A percentile compares a stretch with the other conserved stretches of the same genome.
Evolutionary conservation across 1,284 basidiomycete genomes (phyloP).

Genomic region (Ganoderma meredithae): DNA sequence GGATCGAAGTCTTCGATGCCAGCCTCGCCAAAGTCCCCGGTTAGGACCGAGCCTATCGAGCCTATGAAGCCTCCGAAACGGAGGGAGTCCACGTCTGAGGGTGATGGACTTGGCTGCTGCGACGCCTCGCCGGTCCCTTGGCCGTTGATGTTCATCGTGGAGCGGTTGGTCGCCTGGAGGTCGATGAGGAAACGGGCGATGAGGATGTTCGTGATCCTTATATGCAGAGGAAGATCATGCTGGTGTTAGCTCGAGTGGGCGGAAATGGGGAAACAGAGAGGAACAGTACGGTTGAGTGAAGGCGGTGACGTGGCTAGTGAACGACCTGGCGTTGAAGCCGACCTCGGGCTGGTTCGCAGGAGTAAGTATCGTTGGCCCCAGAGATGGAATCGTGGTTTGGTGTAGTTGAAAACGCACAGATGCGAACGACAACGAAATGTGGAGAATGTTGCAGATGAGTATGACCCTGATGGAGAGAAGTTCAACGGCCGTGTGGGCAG

Average conservation of each 20-base stretch:
- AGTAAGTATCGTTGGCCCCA: neutral
- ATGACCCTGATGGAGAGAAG: neutral
- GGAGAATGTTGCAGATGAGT: neutral
- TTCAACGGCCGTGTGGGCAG: neutral
- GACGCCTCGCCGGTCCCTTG: neutral
- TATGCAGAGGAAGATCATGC: neutral
- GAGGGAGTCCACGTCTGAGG: neutral
- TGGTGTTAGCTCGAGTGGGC: neutral
- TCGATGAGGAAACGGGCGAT: slow-evolving; percentile 5
- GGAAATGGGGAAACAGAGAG: neutral
- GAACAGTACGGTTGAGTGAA: slow-evolving; percentile 4
- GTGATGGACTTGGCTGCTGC: neutral
- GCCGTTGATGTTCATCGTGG: neutral
- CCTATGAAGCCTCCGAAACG: neutral
- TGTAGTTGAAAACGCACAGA: neutral
- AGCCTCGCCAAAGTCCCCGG: neutral
- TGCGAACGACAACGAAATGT: neutral
- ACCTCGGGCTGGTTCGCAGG: neutral
- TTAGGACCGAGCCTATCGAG: neutral
- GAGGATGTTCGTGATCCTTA: neutral
- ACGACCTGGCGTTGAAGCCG: neutral
- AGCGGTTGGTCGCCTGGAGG: slow-evolving; percentile 2
- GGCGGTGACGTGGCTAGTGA: neutral
- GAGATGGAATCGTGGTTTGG: neutral
- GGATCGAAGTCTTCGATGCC: neutral